Percentiles rank a stretch among this genome's conserved stretches.
Conservation (phyloP, 805 yeast species). For the Ascoidea rubescens region DNA sequence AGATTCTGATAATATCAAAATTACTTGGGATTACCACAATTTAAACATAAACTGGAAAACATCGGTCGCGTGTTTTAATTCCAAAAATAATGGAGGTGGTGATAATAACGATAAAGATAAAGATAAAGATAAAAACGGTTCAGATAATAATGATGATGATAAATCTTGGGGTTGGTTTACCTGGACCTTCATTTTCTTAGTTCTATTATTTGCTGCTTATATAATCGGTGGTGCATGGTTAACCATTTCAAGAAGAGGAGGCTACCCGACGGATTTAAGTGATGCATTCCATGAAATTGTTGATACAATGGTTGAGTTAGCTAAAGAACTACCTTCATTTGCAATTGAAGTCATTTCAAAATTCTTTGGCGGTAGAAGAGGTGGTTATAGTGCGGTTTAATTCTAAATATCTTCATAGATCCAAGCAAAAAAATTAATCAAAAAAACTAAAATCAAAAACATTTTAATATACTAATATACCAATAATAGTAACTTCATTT, state of each 20-base stretch:
- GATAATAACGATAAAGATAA: constrained; percentile 12
- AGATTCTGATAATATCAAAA: constrained; percentile 11
- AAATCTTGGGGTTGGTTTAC: constrained; percentile 68
- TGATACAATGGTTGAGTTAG: constrained; percentile 48
- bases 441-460: no score
- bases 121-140: constrained; percentile 12
- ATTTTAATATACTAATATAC: no score
- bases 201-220: constrained; percentile 57
- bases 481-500: no score
- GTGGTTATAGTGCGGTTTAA: constrained; percentile 89
- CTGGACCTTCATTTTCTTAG: constrained; percentile 65
- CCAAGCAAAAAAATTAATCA: no score
- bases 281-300: constrained; percentile 62
- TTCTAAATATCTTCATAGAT: background rate
- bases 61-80: constrained; percentile 28
- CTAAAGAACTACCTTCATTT: constrained; percentile 50
- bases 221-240: constrained; percentile 65
- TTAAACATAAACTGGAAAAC: constrained; percentile 22
- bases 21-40: constrained; percentile 7
- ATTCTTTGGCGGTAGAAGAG: constrained; percentile 55
- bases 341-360: constrained; percentile 52
- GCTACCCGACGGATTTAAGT: constrained; percentile 50
- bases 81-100: constrained; percentile 14
- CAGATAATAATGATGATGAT: constrained; percentile 16
- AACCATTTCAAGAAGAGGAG: constrained; percentile 58